Evolutionary conservation across 352 stramenopile species (phyloP).

Genomic region (Globisporangium middletonii): DNA sequence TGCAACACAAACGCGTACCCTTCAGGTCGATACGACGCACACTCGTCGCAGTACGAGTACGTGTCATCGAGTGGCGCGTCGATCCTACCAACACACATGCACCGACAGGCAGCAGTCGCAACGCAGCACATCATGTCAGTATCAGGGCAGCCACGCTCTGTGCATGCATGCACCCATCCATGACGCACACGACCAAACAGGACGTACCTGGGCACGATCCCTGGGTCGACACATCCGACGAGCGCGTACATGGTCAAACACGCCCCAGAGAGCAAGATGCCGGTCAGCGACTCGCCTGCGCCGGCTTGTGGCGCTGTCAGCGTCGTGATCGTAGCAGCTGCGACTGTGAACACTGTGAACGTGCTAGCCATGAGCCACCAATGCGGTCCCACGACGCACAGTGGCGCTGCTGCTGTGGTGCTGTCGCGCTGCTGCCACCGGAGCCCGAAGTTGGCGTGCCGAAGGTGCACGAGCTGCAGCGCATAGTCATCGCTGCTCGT

Average conservation of each 20-base stretch:
- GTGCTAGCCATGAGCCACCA: conserved; percentile 70
- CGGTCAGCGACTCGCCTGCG: conserved; percentile 32
- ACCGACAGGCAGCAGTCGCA: not conserved
- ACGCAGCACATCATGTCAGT: not conserved
- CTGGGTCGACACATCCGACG: conserved; percentile 63
- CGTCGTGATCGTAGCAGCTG: conserved; percentile 39
- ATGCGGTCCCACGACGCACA: conserved; percentile 68
- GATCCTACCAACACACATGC: not conserved
- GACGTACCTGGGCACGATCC: conserved; percentile 50
- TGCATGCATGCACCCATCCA: not conserved
- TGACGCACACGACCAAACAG: not conserved
- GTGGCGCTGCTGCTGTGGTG: conserved; percentile 12
- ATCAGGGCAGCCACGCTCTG: no score
- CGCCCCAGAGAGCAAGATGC: conserved; percentile 44
- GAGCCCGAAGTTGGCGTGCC: conserved; percentile 47
- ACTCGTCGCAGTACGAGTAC: conserved; percentile 79
- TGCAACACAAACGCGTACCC: conserved; percentile 28
- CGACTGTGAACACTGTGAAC: conserved; percentile 42
- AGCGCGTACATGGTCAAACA: conserved; percentile 72
- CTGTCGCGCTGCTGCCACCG: conserved; percentile 23
- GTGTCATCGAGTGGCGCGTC: conserved; percentile 34
- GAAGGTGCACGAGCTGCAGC: conserved; percentile 51
- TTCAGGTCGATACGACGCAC: conserved; percentile 66
- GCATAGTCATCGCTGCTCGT: not conserved
- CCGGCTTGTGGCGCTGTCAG: conserved; percentile 41